Conservation (phyloP, 257 asterid genomes). For the Solanum sejunctum region DNA sequence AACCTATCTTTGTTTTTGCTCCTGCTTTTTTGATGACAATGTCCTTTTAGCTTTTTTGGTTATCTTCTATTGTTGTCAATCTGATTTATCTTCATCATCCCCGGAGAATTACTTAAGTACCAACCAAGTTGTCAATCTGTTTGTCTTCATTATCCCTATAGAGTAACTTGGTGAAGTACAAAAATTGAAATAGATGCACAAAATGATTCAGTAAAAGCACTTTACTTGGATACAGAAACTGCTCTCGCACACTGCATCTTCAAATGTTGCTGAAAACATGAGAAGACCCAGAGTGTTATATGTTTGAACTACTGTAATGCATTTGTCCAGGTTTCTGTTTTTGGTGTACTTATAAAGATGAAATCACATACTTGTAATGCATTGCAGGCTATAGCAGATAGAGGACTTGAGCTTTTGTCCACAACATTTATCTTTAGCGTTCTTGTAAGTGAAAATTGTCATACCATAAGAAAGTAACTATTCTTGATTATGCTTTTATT, state of each 20-base stretch:
- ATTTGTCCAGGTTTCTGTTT: background rate
- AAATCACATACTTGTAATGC: slow-evolving; percentile 1
- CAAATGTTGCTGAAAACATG: background rate
- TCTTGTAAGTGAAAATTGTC: slow-evolving; percentile 35
- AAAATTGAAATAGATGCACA: background rate
- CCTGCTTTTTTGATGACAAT: background rate
- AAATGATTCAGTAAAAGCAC: background rate
- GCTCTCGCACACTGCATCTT: background rate
- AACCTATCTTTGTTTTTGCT: background rate
- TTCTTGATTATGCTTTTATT: background rate
- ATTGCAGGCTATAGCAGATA: slow-evolving; percentile 83
- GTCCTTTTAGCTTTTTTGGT: background rate
- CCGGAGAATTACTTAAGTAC: background rate
- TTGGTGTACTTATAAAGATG: background rate
- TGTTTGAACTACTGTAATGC: background rate
- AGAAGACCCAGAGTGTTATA: background rate
- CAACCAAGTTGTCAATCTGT: background rate
- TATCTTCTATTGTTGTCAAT: background rate
- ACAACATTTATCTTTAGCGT: slow-evolving; percentile 55
- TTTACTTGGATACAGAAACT: background rate
- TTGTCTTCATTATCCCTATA: background rate
- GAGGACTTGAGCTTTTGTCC: slow-evolving; percentile 87
- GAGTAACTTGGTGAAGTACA: background rate
- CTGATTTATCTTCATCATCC: background rate
- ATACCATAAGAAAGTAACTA: background rate